Percentiles rank a stretch among this genome's conserved stretches.
These are phyloP conservation scores for Paspalum notatum DNA, from an alignment of 176 grass and related monocot genomes.

Conservation along the genomic window DNA sequence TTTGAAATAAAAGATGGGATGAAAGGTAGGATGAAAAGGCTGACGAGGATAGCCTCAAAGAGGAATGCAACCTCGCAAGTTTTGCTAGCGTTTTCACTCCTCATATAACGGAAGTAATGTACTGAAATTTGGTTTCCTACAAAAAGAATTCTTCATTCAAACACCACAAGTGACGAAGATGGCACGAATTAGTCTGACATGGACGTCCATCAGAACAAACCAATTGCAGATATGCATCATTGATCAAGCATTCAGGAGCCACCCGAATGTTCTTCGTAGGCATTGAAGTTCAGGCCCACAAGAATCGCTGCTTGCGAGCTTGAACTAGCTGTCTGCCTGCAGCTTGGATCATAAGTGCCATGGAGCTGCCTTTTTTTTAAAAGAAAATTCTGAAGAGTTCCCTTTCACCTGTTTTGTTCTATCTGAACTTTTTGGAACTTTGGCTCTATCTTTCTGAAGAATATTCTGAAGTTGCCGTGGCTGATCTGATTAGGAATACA, in stretches of 20 bases:
- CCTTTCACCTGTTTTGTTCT: too few relatives aligned
- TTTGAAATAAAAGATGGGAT: too few relatives aligned
- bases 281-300: neutral
- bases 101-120: too few relatives aligned
- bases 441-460: neutral
- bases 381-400: too few relatives aligned
- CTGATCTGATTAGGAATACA: neutral
- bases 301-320: neutral
- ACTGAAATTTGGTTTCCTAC: too few relatives aligned
- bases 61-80: too few relatives aligned
- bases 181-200: neutral
- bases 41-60: too few relatives aligned
- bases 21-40: too few relatives aligned
- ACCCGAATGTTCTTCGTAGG: too few relatives aligned
- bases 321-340: neutral
- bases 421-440: neutral
- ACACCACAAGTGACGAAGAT: neutral
- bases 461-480: neutral
- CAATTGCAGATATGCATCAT: neutral
- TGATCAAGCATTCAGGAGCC: too few relatives aligned
- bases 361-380: neutral
- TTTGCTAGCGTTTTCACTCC: too few relatives aligned
- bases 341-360: neutral
- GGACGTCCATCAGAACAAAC: conserved; percentile 1
- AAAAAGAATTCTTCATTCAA: too few relatives aligned